Evolutionary conservation across 345 rosid genomes (phyloP), one percentile per base, ranked within the genome.

Genomic region (Pugionium cornutum): DNA sequence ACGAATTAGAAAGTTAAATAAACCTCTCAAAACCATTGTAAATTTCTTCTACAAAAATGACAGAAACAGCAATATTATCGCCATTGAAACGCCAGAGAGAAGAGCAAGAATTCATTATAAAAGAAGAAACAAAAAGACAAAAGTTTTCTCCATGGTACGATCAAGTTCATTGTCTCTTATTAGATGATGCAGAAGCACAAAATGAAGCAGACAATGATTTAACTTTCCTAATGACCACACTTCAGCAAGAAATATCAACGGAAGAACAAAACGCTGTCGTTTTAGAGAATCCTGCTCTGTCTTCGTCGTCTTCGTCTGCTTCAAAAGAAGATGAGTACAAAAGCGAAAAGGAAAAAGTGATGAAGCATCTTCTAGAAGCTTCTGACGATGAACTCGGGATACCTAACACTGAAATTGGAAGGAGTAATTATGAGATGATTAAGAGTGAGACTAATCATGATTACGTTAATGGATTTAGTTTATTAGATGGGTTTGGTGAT

Each of bases 381-480:
- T 85, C 96, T 0, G 98, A 86, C 29, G 98, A 91, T 58, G 98
- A 91, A 76, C 91, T 91, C 3, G 98, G 98, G 53, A 84, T 91
- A 18, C 96, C 94, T 9, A 80, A 73, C 44, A 73, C 64, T 29
- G 81, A 74, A 7, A 54, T 3, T 36, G 80, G 69, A 2, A 78
- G 11, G 57, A 44, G 69, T 53, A 70, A 58, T 35, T 37, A 34
- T 7, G 78, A 64, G 44, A 68, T 27, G n/a, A 53, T 34, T 18
- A 71, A 42, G 4, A 52, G 8, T 45, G 74, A 57, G 60, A 69
- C 37, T 62, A 50, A 41, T 65, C 64, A 45, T 4, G 73, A 63
- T 42, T 70, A 54, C 32, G 74, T 53, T 46, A 66, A 49, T 27
- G 82, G 62, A 18, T 42, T 42, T 64, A 66, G 56, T 73, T 52